A percentile compares a stretch with the other conserved stretches of the same genome.
Conservation (phyloP, 352 stramenopile genomes). For the Pythium brachiatum region DNA sequence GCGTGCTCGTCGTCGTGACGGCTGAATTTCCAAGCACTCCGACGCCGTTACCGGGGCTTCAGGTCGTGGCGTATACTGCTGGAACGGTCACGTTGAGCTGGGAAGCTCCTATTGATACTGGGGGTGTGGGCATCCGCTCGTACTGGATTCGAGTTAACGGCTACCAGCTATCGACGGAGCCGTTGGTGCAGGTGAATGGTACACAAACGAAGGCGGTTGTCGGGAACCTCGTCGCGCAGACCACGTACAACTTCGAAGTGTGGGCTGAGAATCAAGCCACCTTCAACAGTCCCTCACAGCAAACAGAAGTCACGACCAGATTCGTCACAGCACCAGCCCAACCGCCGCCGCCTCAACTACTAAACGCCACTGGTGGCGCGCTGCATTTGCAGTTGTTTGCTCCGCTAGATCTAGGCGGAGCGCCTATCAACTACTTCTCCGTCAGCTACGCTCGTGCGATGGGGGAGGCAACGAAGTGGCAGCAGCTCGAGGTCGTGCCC, state of each 20-base stretch:
- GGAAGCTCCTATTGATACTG: conserved; percentile 30
- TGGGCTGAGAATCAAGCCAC: conserved; percentile 28
- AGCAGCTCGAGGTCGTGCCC: neutral
- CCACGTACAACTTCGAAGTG: conserved; percentile 31
- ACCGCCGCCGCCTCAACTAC: conserved; percentile 28
- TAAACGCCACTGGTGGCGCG: conserved; percentile 42
- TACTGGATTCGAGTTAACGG: conserved; percentile 32
- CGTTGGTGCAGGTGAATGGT: conserved; percentile 14
- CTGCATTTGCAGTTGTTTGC: conserved; percentile 35
- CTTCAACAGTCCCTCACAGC: conserved; percentile 8
- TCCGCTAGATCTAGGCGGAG: conserved; percentile 41
- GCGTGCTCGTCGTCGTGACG: conserved; percentile 21
- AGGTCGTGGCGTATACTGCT: conserved; percentile 15
- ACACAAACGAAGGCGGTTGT: conserved; percentile 10
- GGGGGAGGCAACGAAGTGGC: conserved; percentile 17
- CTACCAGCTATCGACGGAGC: neutral
- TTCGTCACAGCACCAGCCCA: conserved; percentile 13
- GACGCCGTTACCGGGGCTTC: conserved; percentile 22
- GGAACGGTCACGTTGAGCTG: conserved; percentile 32
- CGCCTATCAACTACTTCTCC: conserved; percentile 20
- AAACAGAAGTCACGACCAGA: conserved; percentile 17
- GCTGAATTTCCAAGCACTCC: conserved; percentile 19
- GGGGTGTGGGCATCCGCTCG: conserved; percentile 25
- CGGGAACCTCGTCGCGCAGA: conserved; percentile 29
- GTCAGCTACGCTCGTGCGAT: conserved; percentile 34